Evolutionary conservation across 2,329 filamentous ascomycete species (phyloP).

Genomic region (Apiospora sp.): DNA sequence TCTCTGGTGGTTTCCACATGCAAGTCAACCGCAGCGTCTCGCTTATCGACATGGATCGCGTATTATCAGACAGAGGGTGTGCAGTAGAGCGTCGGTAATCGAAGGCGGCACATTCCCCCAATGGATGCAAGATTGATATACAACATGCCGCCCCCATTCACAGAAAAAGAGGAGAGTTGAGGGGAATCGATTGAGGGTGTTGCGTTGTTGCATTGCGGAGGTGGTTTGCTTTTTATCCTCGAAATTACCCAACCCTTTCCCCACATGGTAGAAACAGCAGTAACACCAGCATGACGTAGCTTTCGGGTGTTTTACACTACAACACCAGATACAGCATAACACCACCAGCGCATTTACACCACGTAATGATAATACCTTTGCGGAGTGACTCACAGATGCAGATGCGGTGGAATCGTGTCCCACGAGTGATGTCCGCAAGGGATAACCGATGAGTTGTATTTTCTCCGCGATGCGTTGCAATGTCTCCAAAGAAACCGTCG

Average conservation of each 20-base stretch:
- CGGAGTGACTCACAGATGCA: too few relatives aligned
- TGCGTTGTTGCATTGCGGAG: not conserved
- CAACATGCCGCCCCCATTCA: not conserved
- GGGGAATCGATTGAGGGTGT: not conserved
- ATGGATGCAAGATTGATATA: not conserved
- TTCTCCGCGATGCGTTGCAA: not conserved
- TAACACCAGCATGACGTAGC: not conserved
- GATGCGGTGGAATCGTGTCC: not conserved
- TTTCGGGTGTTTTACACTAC: too few relatives aligned
- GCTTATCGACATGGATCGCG: not conserved
- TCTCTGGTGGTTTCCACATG: not conserved
- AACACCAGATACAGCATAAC: not conserved
- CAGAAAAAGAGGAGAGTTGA: not conserved
- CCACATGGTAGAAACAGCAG: not conserved
- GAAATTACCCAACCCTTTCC: slow-evolving; percentile 1
- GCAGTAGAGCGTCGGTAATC: slow-evolving; percentile 14
- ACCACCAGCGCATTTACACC: not conserved
- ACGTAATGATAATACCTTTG: not conserved
- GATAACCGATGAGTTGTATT: too few relatives aligned
- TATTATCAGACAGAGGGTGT: not conserved
- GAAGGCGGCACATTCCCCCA: not conserved
- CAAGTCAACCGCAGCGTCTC: not conserved
- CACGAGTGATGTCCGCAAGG: not conserved
- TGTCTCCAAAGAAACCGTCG: not conserved
- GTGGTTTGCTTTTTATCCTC: not conserved